These are phyloP conservation scores for Angomonas desouzai DNA, from an alignment of 208 protist species.

Conservation along the genomic window DNA sequence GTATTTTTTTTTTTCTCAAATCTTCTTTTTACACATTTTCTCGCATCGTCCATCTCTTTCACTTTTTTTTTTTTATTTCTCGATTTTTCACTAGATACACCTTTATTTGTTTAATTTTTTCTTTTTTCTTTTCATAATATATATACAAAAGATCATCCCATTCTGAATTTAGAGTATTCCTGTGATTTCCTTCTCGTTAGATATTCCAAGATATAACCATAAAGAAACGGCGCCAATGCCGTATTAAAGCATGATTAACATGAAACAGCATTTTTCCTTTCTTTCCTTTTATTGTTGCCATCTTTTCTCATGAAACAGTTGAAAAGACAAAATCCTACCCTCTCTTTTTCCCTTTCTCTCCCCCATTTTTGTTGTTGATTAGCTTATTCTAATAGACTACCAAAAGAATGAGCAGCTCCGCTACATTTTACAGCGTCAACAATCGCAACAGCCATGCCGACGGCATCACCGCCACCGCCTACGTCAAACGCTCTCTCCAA, in stretches of 20 bases:
- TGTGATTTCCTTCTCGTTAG: slow-evolving; percentile 1
- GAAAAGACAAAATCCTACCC: background rate
- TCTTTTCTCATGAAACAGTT: background rate
- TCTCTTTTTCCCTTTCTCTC: background rate
- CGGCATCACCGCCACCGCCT: background rate
- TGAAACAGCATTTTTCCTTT: background rate
- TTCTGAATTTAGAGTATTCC: background rate
- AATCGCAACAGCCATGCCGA: background rate
- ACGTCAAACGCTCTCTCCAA: slow-evolving; percentile 2
- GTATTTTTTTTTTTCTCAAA: slow-evolving; percentile 1
- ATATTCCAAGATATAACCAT: background rate
- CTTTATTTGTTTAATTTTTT: slow-evolving; percentile 8
- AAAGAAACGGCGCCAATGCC: no score
- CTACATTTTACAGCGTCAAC: background rate
- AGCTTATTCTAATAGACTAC: background rate
- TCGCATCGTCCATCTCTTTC: slow-evolving; percentile 1
- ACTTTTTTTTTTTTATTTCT: slow-evolving; percentile 10
- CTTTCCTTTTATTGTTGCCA: background rate
- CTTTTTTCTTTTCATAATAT: background rate
- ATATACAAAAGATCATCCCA: background rate
- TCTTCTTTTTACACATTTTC: background rate
- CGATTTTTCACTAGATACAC: background rate
- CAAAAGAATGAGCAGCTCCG: background rate
- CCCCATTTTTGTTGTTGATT: background rate
- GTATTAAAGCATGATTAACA: no score